phyloP scores from a whole-genome alignment of 352 stramenopile genomes.

The Blastocystis sp. region DNA sequence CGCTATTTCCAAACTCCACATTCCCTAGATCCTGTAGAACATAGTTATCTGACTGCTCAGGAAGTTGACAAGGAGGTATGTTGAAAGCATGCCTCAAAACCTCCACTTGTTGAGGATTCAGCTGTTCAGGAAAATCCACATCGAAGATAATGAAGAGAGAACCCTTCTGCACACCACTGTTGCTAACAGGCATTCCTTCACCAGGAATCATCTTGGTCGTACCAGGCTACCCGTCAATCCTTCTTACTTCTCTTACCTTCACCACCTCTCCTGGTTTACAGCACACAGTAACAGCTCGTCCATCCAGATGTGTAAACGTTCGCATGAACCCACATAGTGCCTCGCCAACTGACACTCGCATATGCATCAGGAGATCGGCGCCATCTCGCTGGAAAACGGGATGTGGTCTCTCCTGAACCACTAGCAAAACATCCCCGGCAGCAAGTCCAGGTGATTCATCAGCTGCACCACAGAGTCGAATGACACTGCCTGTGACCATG shows the following conservation, averaged over 20 bases:
- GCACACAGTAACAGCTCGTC: slow-evolving; percentile 63
- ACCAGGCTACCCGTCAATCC: slow-evolving; percentile 68
- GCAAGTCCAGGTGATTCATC: slow-evolving; percentile 82
- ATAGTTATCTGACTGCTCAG: background rate
- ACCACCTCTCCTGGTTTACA: slow-evolving; percentile 62
- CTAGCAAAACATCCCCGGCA: slow-evolving; percentile 91
- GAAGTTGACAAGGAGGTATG: background rate
- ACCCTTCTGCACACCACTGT: slow-evolving; percentile 92
- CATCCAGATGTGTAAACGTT: slow-evolving; percentile 70
- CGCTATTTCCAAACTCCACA: slow-evolving; percentile 17
- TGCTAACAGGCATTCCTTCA: slow-evolving; percentile 93
- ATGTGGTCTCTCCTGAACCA: slow-evolving; percentile 93
- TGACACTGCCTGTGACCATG: slow-evolving; percentile 89
- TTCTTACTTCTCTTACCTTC: slow-evolving; percentile 28
- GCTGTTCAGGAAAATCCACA: slow-evolving; percentile 85
- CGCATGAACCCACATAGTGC: slow-evolving; percentile 78
- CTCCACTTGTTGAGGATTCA: slow-evolving; percentile 51
- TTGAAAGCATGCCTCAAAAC: background rate
- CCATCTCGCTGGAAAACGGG: slow-evolving; percentile 88
- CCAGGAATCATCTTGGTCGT: slow-evolving; percentile 68
- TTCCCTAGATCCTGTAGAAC: background rate
- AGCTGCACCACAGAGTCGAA: slow-evolving; percentile 88
- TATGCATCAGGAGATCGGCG: slow-evolving; percentile 88
- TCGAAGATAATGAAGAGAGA: slow-evolving; percentile 94
- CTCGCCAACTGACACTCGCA: slow-evolving; percentile 87